Conservation (phyloP, 441 rosid genomes). For the Hura crepitans region DNA sequence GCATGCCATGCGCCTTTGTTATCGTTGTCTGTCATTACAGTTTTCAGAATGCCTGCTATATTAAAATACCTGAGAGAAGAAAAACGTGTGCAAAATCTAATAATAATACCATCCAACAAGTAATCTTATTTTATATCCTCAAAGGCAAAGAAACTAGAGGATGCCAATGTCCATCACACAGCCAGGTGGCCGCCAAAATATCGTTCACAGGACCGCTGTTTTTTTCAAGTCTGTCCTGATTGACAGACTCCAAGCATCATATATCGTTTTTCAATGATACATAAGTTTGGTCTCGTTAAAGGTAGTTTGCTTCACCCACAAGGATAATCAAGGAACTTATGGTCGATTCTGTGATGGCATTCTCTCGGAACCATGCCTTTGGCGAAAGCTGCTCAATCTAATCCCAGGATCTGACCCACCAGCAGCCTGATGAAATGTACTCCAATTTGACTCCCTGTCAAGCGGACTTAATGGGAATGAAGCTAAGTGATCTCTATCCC, state of each 20-base stretch:
- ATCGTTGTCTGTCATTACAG: no score
- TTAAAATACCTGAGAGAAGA: no score
- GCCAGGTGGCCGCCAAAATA: conserved; percentile 33
- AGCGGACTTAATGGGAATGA: conserved; percentile 53
- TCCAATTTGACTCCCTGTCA: conserved; percentile 67
- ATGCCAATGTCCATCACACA: conserved; percentile 43
- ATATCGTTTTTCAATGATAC: conserved; percentile 45
- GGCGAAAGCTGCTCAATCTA: conserved; percentile 57
- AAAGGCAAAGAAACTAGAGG: conserved; percentile 34
- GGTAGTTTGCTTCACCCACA: conserved; percentile 36
- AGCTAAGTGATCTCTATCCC: conserved; percentile 76
- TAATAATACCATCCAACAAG: conserved; percentile 13
- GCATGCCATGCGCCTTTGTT: no score
- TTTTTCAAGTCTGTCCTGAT: conserved; percentile 21
- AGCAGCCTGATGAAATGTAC: conserved; percentile 50
- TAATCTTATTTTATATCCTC: conserved; percentile 38
- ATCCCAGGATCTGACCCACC: conserved; percentile 40
- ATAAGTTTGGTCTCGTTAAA: conserved; percentile 31
- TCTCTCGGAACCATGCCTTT: conserved; percentile 72
- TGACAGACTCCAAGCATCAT: conserved; percentile 37
- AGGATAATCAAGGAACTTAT: conserved; percentile 27
- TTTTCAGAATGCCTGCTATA: no score
- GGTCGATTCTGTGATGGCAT: conserved; percentile 53
- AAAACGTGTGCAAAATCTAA: no score
- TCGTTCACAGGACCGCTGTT: conserved; percentile 40